Evolutionary conservation across 2,329 filamentous ascomycete genomes (phyloP), one percentile per base, ranked within the genome.

Genomic region (Hysterium pulicare): DNA sequence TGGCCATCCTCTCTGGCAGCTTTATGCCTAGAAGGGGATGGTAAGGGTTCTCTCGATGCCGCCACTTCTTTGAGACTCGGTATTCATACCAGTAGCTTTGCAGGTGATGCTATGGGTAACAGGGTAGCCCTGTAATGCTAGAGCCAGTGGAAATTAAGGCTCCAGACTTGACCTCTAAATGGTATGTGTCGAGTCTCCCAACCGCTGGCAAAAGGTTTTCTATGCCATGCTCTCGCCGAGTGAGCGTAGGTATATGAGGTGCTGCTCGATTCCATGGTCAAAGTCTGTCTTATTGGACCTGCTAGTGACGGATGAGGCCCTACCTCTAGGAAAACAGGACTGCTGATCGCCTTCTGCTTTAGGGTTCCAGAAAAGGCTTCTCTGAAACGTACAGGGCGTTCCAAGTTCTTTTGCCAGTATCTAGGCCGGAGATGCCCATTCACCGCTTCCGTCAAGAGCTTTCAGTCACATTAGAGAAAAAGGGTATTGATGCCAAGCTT

Each of bases 241-340:
- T 30, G 11, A 11, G 45, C 33, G 8, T 53, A 34, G 11, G 36
- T 15, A 38, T 61, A 61, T 8, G 35, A 26, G 20, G 49, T 46
- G 39, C 48, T 51, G 4, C 51, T 34, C 37, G 2, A 45, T 34
- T 1, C 46, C 30, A 19, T 22, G 28, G 17, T n/a, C 16, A 58
- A 37, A 13, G 56, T 66, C 40, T 41, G 30, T 13, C 28, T 15
- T 3, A 41, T 13, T 7, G 38, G 38, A 9, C 8, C 8, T 20
- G 21, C 11, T 6, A 41, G 19, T 5, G 62, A 58, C 1, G 41
- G 33, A 33, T 67, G 64, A 16, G 66, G 64, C 2, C 66, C 66
- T 24, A 69, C 40, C 46, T 69, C 66, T 3, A 68, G 10, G 1
- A 56, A 31, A 23, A 4, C 4, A 16, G 16, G 5, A 10, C 20